Evolutionary conservation across 2,329 filamentous ascomycete species (phyloP), one percentile per base, ranked within the genome.

Genomic region (Talaromyces sp.): DNA sequence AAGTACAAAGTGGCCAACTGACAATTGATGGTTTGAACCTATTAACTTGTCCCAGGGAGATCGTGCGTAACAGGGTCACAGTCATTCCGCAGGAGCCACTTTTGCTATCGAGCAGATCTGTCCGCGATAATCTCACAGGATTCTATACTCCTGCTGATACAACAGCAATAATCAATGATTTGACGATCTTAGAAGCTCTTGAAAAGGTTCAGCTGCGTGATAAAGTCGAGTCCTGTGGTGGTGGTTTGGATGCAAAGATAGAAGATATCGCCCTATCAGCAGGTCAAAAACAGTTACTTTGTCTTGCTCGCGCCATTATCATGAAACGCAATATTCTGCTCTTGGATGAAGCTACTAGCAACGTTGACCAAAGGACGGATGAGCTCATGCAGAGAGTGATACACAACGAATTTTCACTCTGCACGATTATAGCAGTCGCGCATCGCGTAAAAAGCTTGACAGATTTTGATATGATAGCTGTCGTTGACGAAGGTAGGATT

Each of bases 241-340:
- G 33, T 11, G 54, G 45, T 27, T 45, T 64, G 2, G 74, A 77
- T 66, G 72, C 75, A 2, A 73, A 76, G 1, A 80, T 88, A 68
- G 77, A 79, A 14, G 75, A 80, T 1, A 79, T 83, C 10, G 76
- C 79, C 57, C 76, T 88, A 8, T 84, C 81, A 6, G 81, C 83
- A 39, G 88, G 88, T 0, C 87, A 90, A 72, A 82, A 82, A 54
- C 88, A 90, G 70, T 78, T 90, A 0, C 87, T 90, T 67, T 87
- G 83, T 67, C 80, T 90, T 2, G 87, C 84, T 0, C 76, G 87
- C 0, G 87, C 86, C 0, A 78, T 89, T 13, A 72, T 90, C 8
- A 76, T 82, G 14, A 72, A 74, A 9, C 75, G 77, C 47, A 77
- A 76, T 35, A 75, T 82, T 62, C 72, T 82, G n/a, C 74, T 82